A percentile compares a stretch with the other conserved stretches of the same genome.
These are phyloP conservation scores for Ilyonectria robusta DNA, from an alignment of 2,329 filamentous ascomycete species.

Conservation along the genomic window DNA sequence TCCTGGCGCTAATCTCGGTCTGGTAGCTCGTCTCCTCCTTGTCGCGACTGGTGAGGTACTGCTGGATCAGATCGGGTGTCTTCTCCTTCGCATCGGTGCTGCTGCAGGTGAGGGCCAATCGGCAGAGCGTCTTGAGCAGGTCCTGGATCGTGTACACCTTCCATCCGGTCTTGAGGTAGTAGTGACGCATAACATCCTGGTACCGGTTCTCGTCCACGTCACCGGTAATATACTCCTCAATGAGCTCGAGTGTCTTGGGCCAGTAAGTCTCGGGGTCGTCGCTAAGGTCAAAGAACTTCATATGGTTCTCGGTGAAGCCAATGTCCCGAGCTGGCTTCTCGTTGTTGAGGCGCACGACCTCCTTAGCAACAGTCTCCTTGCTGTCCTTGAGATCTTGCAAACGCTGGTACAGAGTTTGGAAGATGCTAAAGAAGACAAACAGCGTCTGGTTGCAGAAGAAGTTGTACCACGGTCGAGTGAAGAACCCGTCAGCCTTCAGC, in stretches of 20 bases:
- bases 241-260: constrained; percentile 85
- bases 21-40: constrained; percentile 90
- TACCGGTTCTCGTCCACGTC: constrained; percentile 87
- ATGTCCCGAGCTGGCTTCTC: constrained; percentile 87
- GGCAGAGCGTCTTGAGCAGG: constrained; percentile 84
- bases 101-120: constrained; percentile 86
- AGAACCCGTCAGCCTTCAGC: constrained; percentile 84
- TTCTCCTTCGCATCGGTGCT: constrained; percentile 92
- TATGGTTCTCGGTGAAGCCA: constrained; percentile 83
- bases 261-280: constrained; percentile 80
- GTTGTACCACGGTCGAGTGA: constrained; percentile 85
- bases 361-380: constrained; percentile 79
- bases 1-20: constrained; percentile 89
- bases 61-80: constrained; percentile 88
- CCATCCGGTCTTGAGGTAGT: constrained; percentile 93
- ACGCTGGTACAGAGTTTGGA: constrained; percentile 90
- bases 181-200: constrained; percentile 91
- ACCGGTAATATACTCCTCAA: constrained; percentile 87
- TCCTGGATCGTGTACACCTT: constrained; percentile 94
- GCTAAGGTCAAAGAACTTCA: constrained; percentile 81
- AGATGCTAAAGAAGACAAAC: constrained; percentile 94
- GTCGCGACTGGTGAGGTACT: constrained; percentile 86
- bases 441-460: constrained; percentile 93
- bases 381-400: constrained; percentile 87
- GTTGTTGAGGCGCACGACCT: constrained; percentile 80